A percentile compares a stretch with the other conserved stretches of the same genome.
Evolutionary conservation across 179 eudicot species (phyloP).

Genomic region (Corrigiola litoralis): DNA sequence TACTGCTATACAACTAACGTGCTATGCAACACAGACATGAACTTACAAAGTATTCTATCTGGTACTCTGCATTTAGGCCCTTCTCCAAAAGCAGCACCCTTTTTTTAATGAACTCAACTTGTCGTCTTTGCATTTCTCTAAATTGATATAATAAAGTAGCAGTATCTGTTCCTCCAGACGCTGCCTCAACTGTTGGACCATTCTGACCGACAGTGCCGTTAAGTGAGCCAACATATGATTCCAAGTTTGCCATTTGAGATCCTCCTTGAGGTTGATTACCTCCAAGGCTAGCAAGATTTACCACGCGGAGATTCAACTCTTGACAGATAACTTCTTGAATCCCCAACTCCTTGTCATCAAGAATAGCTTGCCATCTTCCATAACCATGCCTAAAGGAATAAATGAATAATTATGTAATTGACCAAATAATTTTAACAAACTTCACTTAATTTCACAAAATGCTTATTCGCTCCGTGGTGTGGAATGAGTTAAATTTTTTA

Average conservation of each 20-base stretch:
- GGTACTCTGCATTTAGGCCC: slow-evolving; percentile 66
- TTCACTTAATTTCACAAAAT: not conserved
- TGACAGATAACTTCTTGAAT: slow-evolving; percentile 81
- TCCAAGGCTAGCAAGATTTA: slow-evolving; percentile 49
- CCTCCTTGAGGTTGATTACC: slow-evolving; percentile 48
- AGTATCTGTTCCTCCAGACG: slow-evolving; percentile 41
- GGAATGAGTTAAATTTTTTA: not conserved
- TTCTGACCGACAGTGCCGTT: slow-evolving; percentile 40
- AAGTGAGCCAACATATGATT: slow-evolving; percentile 32
- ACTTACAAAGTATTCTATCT: slow-evolving; percentile 63
- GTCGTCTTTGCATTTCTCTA: slow-evolving; percentile 93
- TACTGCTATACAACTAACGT: not conserved
- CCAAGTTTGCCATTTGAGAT: slow-evolving; percentile 28
- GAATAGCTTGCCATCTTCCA: slow-evolving; percentile 98
- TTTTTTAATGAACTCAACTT: slow-evolving; percentile 82
- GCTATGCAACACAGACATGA: slow-evolving; percentile 5
- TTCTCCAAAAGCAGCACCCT: slow-evolving; percentile 90
- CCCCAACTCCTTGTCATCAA: slow-evolving; percentile 79
- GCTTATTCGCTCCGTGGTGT: not conserved
- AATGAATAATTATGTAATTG: not conserved
- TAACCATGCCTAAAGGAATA: slow-evolving; percentile 76
- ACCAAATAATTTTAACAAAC: slow-evolving; percentile 3
- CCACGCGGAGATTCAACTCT: slow-evolving; percentile 71
- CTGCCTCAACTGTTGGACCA: slow-evolving; percentile 37
- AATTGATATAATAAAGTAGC: slow-evolving; percentile 49